Percentiles rank a stretch among this genome's conserved stretches.
Conservation (phyloP, 2,329 filamentous ascomycete species). For the Calonectria pseudoturangicola region DNA sequence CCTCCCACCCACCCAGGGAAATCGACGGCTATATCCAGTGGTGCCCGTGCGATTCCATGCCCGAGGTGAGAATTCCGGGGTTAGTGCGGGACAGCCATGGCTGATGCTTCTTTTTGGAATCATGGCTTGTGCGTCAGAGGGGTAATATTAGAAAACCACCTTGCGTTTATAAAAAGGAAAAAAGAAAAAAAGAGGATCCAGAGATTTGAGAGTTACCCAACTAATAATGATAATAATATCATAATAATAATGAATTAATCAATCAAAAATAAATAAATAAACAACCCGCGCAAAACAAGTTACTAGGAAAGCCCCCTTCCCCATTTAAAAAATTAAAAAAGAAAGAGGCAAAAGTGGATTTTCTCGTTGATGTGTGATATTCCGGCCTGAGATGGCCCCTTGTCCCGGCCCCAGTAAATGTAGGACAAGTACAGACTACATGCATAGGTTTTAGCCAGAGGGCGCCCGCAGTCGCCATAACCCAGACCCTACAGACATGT, state of each 20-base stretch:
- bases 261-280: no score
- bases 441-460: constrained; percentile 39
- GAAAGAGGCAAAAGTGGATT: constrained; percentile 31
- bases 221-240: constrained; percentile 7
- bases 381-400: constrained; percentile 37
- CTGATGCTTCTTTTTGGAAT: constrained; percentile 18
- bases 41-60: constrained; percentile 45
- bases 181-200: no score
- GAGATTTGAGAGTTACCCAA: not conserved
- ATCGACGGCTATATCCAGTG: constrained; percentile 44
- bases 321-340: not conserved
- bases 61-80: constrained; percentile 48
- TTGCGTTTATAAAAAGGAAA: constrained; percentile 20
- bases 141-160: constrained; percentile 20
- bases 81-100: constrained; percentile 45
- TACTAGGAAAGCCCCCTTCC: not conserved
- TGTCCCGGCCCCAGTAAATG: constrained; percentile 30
- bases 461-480: constrained; percentile 42
- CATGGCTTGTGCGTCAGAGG: constrained; percentile 21
- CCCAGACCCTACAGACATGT: constrained; percentile 32
- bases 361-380: constrained; percentile 19
- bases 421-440: constrained; percentile 28
- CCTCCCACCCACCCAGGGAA: constrained; percentile 46
- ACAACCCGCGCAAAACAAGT: not conserved
- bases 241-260: not conserved